These are phyloP conservation scores for Dictyostelium purpureum DNA, from an alignment of 78 protist genomes.

Conservation along the genomic window DNA sequence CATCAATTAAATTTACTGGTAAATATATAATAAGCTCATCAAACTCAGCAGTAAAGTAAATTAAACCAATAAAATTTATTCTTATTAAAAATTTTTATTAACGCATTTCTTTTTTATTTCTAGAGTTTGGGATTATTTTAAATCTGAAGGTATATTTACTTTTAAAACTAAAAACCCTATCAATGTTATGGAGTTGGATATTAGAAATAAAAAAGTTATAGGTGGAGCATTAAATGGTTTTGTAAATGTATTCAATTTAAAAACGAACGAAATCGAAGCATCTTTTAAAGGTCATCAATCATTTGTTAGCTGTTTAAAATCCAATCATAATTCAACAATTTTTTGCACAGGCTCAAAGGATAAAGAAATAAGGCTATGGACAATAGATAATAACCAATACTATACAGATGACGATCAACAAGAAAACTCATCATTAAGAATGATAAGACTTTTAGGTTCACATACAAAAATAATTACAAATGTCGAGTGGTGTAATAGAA, in stretches of 20 bases:
- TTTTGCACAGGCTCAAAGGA: slow-evolving; percentile 56
- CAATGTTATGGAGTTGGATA: slow-evolving; percentile 21
- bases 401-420: not conserved
- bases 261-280: not conserved
- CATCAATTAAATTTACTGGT: slow-evolving; percentile 10
- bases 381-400: not conserved
- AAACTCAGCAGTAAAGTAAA: slow-evolving; percentile 7
- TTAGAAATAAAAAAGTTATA: slow-evolving; percentile 7
- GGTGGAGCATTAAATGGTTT: slow-evolving; percentile 17
- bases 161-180: not conserved
- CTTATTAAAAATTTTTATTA: not conserved
- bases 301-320: slow-evolving; percentile 3
- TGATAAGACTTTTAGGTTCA: not conserved
- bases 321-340: slow-evolving; percentile 5
- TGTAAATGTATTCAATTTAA: slow-evolving; percentile 16
- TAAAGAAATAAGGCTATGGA: slow-evolving; percentile 39
- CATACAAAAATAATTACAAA: not conserved
- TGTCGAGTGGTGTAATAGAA: slow-evolving; percentile 36
- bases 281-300: slow-evolving; percentile 16
- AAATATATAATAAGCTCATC: slow-evolving; percentile 4
- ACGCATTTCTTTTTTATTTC: not conserved
- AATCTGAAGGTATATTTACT: not conserved
- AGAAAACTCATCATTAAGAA: not conserved
- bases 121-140: slow-evolving; percentile 53
- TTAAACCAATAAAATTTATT: not conserved